Base-by-base conservation (phyloP, 495 filamentous ascomycete species). In the Neurospora sp. region DNA sequence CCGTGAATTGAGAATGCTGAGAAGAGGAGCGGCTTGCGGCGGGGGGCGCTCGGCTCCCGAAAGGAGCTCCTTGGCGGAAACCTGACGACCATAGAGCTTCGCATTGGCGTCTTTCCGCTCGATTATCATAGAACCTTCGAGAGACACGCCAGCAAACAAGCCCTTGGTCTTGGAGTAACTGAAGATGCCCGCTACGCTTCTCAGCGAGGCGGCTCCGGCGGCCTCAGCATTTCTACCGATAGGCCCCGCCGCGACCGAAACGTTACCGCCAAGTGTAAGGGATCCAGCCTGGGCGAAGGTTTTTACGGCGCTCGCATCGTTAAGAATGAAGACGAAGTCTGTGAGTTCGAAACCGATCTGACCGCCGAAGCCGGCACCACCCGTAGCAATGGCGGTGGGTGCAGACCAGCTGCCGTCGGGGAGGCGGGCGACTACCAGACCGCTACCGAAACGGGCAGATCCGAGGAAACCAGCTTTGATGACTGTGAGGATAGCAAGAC, bases 241-340 rank as follows among this genome's bases (percentile, higher is more conserved):
- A 9, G 96, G 96, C 20, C 96, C 96, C 31, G 96, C 96, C 10
- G 96, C 96, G 72, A 99, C 92, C 10, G 93, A 97, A 20, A 98
- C 96, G 78, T 99, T 99, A 73, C 96, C 96, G 75, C 96, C 96
- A 22, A 99, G 86, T 70, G 96, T 98, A 46, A 99, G 82, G 20
- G 90, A 93, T 18, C 96, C 96, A 70, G 90, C 87, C 81, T 98
- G 95, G 4, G 96, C 94, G 81, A 98, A 98, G 42, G 96, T 96
- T 79, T 92, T 93, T 48, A 99, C 96, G 35, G 96, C 96, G 48
- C 87, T 89, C 48, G 90, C 87, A 79, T 99, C 96, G 81, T 99
- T 99, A 69, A 99, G 89, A 73, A 98, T 97, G 85, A 99, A 98
- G 77, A 99, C 96, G 80, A 99, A 98, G 80, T 99, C 96, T 53